Evolutionary conservation across 192 early-diverging fungal species (phyloP).

Genomic region (Mortierella claussenii): DNA sequence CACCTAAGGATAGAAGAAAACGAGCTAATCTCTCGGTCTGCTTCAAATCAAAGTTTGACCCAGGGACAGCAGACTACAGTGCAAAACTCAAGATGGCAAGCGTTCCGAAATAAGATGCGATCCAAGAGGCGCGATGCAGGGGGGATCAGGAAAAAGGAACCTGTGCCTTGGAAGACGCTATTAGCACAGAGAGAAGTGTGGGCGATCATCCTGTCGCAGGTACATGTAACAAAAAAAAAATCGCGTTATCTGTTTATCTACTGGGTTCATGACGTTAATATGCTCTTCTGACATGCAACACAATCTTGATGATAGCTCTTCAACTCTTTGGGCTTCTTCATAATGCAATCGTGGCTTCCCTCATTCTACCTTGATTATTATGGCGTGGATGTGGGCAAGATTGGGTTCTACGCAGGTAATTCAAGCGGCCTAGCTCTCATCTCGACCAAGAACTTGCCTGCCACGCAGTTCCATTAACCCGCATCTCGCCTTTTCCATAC

Average conservation of each 20-base stretch:
- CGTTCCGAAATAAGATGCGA: conserved; percentile 19
- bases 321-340: conserved; percentile 47
- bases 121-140: conserved; percentile 1
- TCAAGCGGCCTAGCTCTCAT: background rate
- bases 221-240: background rate
- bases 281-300: background rate
- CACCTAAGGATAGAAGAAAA: conserved; percentile 5
- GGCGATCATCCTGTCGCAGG: conserved; percentile 50
- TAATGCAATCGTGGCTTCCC: conserved; percentile 52
- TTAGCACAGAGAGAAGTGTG: conserved; percentile 32
- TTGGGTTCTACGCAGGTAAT: conserved; percentile 53
- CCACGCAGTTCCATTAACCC: no score
- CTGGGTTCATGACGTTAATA: background rate
- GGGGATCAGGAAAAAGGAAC: background rate
- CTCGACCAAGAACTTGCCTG: no score
- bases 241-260: background rate
- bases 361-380: conserved; percentile 54
- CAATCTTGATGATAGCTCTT: conserved; percentile 14
- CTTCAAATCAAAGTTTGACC: no score
- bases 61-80: no score
- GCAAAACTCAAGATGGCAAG: conserved; percentile 1
- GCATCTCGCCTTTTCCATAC: no score
- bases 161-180: conserved; percentile 31
- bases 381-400: conserved; percentile 47
- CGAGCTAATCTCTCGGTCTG: background rate